These are phyloP conservation scores for Ramaria rubella DNA, from an alignment of 768 basidiomycete species.

Conservation along the genomic window DNA sequence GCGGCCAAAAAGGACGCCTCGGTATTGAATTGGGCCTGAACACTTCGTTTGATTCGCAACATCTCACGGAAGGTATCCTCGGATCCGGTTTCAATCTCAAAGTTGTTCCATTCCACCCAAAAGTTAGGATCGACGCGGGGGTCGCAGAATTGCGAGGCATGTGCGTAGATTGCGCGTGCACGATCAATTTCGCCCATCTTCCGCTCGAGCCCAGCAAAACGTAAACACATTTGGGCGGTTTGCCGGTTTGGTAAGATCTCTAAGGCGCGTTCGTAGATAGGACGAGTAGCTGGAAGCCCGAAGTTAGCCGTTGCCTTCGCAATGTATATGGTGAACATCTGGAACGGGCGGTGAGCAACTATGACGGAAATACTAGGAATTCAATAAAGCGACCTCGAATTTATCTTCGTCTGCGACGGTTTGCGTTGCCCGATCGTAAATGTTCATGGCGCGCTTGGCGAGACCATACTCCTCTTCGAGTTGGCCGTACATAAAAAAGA, in stretches of 20 bases:
- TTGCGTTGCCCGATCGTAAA: conserved; percentile 88
- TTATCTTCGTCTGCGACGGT: conserved; percentile 87
- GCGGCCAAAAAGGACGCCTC: conserved; percentile 91
- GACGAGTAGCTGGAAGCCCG: conserved; percentile 90
- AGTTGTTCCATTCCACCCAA: conserved; percentile 95
- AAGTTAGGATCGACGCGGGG: conserved; percentile 86
- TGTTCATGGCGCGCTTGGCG: conserved; percentile 92
- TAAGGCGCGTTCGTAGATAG: conserved; percentile 93
- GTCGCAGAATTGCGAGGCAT: conserved; percentile 98
- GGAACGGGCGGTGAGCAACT: conserved; percentile 2
- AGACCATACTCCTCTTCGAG: conserved; percentile 93
- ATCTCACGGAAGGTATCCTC: conserved; percentile 98
- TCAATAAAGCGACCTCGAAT: conserved; percentile 57
- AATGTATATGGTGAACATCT: conserved; percentile 98
- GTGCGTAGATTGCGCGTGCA: conserved; percentile 92
- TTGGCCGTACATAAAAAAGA: conserved; percentile 95
- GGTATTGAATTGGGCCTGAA: conserved; percentile 98
- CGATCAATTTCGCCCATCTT: conserved; percentile 99
- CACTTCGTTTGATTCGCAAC: conserved; percentile 93
- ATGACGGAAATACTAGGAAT: neutral
- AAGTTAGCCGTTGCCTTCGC: conserved; percentile 95
- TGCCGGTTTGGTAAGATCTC: conserved; percentile 90
- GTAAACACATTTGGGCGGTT: conserved; percentile 96
- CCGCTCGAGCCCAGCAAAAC: conserved; percentile 91
- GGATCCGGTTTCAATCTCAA: conserved; percentile 97